These are phyloP conservation scores for Cardamine occulta DNA, from an alignment of 345 rosid species.

Conservation along the genomic window DNA sequence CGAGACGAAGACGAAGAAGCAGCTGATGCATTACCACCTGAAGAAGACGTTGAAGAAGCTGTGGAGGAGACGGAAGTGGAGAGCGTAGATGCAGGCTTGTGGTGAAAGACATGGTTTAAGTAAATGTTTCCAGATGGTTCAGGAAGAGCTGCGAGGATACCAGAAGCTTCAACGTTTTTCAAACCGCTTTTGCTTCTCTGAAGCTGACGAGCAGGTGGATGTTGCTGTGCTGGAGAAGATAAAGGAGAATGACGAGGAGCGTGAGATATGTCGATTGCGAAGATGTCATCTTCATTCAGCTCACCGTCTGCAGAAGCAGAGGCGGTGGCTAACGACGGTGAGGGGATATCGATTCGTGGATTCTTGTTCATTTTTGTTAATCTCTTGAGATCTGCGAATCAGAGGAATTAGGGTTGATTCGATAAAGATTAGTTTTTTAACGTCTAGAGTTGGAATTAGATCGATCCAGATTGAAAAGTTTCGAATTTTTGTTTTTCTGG, in stretches of 20 bases:
- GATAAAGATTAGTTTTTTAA: not conserved
- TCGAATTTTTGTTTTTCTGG: conserved; percentile 16
- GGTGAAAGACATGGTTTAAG: conserved; percentile 54
- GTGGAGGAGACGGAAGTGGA: conserved; percentile 50
- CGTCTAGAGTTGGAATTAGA: conserved; percentile 13
- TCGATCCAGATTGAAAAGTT: not conserved
- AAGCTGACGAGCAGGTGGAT: conserved; percentile 37
- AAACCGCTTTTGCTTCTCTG: conserved; percentile 44
- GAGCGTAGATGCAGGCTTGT: conserved; percentile 55
- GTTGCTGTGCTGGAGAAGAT: conserved; percentile 32
- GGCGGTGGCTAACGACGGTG: conserved; percentile 40
- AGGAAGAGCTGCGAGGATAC: conserved; percentile 80
- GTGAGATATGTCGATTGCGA: conserved; percentile 56
- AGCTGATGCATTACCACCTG: conserved; percentile 49
- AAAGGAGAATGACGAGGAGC: conserved; percentile 27
- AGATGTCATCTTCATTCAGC: conserved; percentile 74
- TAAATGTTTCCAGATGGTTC: conserved; percentile 48
- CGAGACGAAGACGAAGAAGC: conserved; percentile 57
- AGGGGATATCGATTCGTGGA: conserved; percentile 27
- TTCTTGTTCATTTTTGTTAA: conserved; percentile 29
- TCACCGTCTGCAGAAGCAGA: conserved; percentile 52
- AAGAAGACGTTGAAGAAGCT: conserved; percentile 48
- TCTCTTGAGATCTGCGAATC: conserved; percentile 35
- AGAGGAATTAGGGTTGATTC: not conserved
- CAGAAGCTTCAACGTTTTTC: conserved; percentile 57